Evolutionary conservation across 306 rosid genomes (phyloP).

Genomic region (Dicorynia guianensis): DNA sequence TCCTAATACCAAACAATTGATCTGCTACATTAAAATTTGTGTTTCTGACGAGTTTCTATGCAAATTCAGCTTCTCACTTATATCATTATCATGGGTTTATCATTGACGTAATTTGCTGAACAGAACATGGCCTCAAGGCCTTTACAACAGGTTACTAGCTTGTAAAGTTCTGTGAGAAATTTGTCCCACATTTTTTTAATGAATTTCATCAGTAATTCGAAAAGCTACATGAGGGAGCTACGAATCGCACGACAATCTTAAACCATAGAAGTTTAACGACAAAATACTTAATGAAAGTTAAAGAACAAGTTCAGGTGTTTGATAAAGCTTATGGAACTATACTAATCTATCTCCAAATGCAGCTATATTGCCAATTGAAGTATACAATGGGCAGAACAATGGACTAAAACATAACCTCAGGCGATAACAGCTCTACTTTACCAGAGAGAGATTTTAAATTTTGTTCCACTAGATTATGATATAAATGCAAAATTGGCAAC

Average conservation of each 20-base stretch:
- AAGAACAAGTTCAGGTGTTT: background rate
- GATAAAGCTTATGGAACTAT: background rate
- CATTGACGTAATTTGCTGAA: background rate
- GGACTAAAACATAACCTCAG: background rate
- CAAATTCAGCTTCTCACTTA: background rate
- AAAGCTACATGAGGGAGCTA: background rate
- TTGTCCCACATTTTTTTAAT: background rate
- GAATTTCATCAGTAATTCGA: background rate
- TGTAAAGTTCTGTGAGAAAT: background rate
- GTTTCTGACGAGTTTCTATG: background rate
- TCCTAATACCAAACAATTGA: background rate
- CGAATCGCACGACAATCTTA: background rate
- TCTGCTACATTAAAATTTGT: too few species aligned
- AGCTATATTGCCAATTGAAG: background rate
- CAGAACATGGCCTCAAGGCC: background rate
- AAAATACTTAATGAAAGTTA: background rate
- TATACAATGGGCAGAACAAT: background rate
- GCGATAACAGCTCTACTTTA: background rate
- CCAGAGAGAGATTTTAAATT: background rate
- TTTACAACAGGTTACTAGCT: background rate
- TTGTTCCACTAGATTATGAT: background rate
- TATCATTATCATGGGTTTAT: constrained; percentile 4
- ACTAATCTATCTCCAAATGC: background rate
- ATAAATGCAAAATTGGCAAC: background rate
- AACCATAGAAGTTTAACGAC: background rate